phyloP scores from a whole-genome alignment of 768 basidiomycete genomes.

The Pulveroboletus sp. region DNA sequence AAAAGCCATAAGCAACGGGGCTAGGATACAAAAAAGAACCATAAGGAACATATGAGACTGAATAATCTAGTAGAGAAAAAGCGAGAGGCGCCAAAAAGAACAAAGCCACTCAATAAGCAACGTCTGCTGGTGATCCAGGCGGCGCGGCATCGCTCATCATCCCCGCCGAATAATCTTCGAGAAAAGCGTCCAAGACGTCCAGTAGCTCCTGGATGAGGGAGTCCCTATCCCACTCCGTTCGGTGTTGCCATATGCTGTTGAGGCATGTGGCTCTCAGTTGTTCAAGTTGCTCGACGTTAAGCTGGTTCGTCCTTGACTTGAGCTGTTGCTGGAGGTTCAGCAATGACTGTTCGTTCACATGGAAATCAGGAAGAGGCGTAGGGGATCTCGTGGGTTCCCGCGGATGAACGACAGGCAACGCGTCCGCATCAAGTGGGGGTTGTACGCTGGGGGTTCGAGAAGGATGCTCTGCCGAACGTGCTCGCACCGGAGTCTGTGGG shows the following conservation, averaged over 20 bases:
- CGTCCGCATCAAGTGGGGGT: slow-evolving; percentile 11
- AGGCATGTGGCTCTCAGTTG: slow-evolving; percentile 87
- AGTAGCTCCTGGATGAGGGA: slow-evolving; percentile 58
- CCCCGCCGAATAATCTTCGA: slow-evolving; percentile 53
- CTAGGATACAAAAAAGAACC: slow-evolving; percentile 20
- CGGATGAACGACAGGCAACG: slow-evolving; percentile 21
- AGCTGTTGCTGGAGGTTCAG: slow-evolving; percentile 48
- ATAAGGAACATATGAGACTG: slow-evolving; percentile 12
- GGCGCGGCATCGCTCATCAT: slow-evolving; percentile 3
- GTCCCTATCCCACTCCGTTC: slow-evolving; percentile 82
- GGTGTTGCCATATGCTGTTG: slow-evolving; percentile 76
- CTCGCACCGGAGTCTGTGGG: slow-evolving; percentile 9
- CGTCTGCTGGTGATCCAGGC: neutral
- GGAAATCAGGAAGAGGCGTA: slow-evolving; percentile 77
- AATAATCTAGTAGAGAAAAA: slow-evolving; percentile 21
- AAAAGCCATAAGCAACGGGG: neutral
- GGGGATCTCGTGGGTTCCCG: slow-evolving; percentile 56
- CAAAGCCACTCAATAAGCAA: slow-evolving; percentile 1
- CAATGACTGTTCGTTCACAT: slow-evolving; percentile 53
- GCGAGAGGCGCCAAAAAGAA: no score
- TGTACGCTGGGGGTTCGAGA: slow-evolving; percentile 9
- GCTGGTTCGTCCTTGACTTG: slow-evolving; percentile 47
- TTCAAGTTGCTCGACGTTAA: slow-evolving; percentile 89
- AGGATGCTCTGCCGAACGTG: neutral
- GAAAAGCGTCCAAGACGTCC: slow-evolving; percentile 58